Evolutionary conservation across 495 filamentous ascomycete species (phyloP).

Genomic region (Lentithecium fluviatile): DNA sequence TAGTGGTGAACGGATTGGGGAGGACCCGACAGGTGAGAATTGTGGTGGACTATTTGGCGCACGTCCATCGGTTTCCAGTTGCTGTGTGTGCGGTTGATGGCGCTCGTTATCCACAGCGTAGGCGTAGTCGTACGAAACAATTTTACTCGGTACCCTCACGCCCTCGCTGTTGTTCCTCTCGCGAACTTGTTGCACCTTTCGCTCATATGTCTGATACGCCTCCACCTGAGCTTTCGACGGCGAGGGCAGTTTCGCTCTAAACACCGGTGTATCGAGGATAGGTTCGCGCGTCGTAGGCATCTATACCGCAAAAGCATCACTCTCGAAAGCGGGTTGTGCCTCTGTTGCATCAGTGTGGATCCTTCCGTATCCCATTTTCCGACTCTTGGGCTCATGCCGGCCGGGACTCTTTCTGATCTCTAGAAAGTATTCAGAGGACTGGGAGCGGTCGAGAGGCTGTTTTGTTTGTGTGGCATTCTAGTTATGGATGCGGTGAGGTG

Average conservation of each 20-base stretch:
- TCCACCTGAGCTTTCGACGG: conserved; percentile 22
- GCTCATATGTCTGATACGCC: conserved; percentile 28
- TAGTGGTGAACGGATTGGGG: conserved; percentile 19
- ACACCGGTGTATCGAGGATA: conserved; percentile 9
- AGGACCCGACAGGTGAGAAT: conserved; percentile 13
- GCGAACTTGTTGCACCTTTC: conserved; percentile 17
- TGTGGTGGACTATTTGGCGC: conserved; percentile 12
- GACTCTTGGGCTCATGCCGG: conserved; percentile 8
- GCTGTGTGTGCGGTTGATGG: not conserved
- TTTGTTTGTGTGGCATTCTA: not conserved
- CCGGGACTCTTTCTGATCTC: conserved; percentile 10
- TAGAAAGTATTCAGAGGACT: conserved; percentile 14
- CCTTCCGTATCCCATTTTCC: conserved; percentile 21
- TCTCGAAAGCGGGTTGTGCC: conserved; percentile 29
- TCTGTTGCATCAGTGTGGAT: conserved; percentile 27
- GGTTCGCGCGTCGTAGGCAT: conserved; percentile 33
- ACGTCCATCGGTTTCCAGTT: conserved; percentile 1
- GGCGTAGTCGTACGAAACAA: conserved; percentile 27
- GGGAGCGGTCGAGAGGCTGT: conserved; percentile 11
- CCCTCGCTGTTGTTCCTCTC: conserved; percentile 12
- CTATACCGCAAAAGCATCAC: conserved; percentile 28
- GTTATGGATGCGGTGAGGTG: not conserved
- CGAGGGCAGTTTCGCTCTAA: conserved; percentile 11
- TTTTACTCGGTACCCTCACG: conserved; percentile 13
- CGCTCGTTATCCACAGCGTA: not conserved